A percentile compares a stretch with the other conserved stretches of the same genome.
These are phyloP conservation scores for Nothophytophthora sp. DNA, from an alignment of 352 stramenopile species.

Conservation along the genomic window DNA sequence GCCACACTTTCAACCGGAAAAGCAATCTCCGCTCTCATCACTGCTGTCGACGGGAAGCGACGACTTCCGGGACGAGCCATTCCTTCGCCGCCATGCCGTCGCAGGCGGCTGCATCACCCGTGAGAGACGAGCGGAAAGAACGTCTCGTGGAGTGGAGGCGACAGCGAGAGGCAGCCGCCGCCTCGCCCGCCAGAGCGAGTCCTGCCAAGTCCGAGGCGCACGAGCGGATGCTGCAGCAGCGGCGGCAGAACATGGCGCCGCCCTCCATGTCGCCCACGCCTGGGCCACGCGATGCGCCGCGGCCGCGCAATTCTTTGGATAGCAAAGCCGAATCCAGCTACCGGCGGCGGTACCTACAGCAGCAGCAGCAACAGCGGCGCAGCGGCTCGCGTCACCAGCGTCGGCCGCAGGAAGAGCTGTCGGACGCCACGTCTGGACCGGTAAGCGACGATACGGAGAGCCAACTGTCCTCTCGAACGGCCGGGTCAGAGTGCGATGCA, in stretches of 20 bases:
- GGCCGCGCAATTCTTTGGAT: no score
- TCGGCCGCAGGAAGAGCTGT: constrained; percentile 2
- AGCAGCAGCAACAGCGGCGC: no score
- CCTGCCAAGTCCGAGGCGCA: constrained; percentile 1
- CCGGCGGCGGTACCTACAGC: not conserved
- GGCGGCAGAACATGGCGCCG: constrained; percentile 10
- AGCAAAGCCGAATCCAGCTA: no score
- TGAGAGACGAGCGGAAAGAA: constrained; percentile 24
- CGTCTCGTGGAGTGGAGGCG: constrained; percentile 25
- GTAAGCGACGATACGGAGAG: not conserved
- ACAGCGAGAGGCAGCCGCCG: constrained; percentile 4
- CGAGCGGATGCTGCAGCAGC: constrained; percentile 12
- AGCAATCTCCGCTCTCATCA: no score
- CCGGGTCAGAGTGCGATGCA: not conserved
- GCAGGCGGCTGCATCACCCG: constrained; percentile 10
- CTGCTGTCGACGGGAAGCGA: no score
- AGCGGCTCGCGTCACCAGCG: not conserved
- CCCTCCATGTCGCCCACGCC: not conserved
- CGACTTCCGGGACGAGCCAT: constrained; percentile 14
- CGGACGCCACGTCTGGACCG: not conserved
- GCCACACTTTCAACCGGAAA: no score
- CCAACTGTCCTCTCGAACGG: not conserved
- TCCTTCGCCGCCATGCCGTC: constrained; percentile 7
- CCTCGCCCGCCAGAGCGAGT: constrained; percentile 1
- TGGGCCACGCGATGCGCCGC: not conserved